Base-by-base conservation (phyloP, 768 basidiomycete species). In the Amanita exitialis region DNA sequence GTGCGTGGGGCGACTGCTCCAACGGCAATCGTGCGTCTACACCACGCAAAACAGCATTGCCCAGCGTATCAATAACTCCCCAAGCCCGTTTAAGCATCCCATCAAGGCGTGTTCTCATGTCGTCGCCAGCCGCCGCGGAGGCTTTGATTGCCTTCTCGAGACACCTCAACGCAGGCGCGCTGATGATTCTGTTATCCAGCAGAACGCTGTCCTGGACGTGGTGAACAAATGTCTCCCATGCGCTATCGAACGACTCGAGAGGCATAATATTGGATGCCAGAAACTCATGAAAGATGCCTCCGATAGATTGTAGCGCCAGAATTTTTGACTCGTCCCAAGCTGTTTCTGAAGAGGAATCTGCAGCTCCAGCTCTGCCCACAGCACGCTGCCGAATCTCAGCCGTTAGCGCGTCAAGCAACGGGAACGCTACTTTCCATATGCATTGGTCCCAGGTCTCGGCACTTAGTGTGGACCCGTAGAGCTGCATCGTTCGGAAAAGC, bases 371-470 rank as follows among this genome's bases (percentile, higher is more conserved):
- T 20, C 59, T 20, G 6, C 53, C 53, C 28, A 61, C 61, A n/a
- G 65, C 58, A 3, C 68, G 56, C 15, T 67, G 69, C 35, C 78
- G 76, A 25, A 81, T 80, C 53, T 80, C 76, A 20, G 65, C 59
- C 0, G 79, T 83, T 52, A 85, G 73, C 18, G 82, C 72, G 44
- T 90, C 85, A 53, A 96, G 66, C 3, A 98, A 71, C 6, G 92
- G 92, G 66, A 95, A 90, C 10, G 89, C 81, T 51, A 97, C 78
- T 61, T 84, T 83, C 86, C 90, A 92, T n/a, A 95, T 73, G 53
- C 91, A 91, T 48, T 89, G 80, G 37, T 86, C 80, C 95, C 95
- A 99, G 0, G 86, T 88, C 5, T 82, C 82, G 35, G 76, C 62
- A 59, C 83, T 87, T 45, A 99, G 70, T 0, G 85, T 90, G 6